Conservation (phyloP, 164 flowering plant genomes). For the Berberis vulgaris region DNA sequence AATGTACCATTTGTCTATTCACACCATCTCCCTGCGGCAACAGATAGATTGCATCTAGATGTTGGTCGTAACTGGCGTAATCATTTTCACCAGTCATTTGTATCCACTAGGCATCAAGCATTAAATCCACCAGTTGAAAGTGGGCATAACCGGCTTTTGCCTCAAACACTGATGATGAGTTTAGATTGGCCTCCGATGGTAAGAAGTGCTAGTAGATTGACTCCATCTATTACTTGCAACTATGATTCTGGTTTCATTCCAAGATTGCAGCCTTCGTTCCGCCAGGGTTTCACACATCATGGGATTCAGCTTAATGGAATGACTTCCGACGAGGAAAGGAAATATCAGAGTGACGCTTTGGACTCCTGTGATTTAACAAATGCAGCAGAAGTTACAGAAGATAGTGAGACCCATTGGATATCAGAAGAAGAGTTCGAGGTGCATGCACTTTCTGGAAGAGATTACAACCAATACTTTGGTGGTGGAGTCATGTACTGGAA, state of each 20-base stretch:
- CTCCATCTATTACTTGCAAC: constrained; percentile 49
- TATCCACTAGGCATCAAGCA: constrained; percentile 47
- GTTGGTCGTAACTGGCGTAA: constrained; percentile 72
- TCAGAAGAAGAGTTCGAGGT: constrained; percentile 83
- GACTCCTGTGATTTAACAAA: constrained; percentile 41
- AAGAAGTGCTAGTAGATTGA: constrained; percentile 39
- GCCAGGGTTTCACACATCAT: constrained; percentile 36
- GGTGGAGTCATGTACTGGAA: constrained; percentile 99
- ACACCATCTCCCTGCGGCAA: constrained; percentile 61
- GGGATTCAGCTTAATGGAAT: constrained; percentile 33
- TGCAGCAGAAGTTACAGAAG: constrained; percentile 36
- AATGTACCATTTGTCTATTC: constrained; percentile 46
- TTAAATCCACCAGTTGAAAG: constrained; percentile 50
- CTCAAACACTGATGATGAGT: constrained; percentile 60
- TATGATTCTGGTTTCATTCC: constrained; percentile 66
- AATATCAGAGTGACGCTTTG: constrained; percentile 36
- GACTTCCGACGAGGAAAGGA: constrained; percentile 47
- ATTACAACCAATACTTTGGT: constrained; percentile 89
- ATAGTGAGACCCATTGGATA: constrained; percentile 64
- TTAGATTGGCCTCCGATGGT: constrained; percentile 92
- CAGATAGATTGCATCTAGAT: constrained; percentile 93
- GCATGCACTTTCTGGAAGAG: constrained; percentile 69
- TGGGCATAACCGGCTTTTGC: constrained; percentile 33
- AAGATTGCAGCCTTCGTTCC: constrained; percentile 43
- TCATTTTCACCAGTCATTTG: constrained; percentile 54